Evolutionary conservation across 1,284 basidiomycete genomes (phyloP).

Genomic region (Leccinum fuscescens): DNA sequence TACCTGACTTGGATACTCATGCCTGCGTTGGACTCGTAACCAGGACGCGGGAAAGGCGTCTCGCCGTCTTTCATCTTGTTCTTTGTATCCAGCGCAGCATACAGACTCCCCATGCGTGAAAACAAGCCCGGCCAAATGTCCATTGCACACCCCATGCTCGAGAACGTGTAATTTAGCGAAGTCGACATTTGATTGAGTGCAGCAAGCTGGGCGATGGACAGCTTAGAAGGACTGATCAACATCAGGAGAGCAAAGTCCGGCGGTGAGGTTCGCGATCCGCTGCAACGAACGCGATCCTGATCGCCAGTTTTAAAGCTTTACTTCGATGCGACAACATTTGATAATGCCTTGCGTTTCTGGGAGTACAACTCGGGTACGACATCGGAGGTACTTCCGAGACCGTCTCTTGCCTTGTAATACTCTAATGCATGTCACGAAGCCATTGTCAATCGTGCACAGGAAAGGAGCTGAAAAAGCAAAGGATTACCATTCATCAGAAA

Average conservation of each 20-base stretch:
- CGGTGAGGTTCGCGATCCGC: too few relatives aligned
- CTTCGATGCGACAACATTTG: slow-evolving; percentile 14
- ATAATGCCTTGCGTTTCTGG: slow-evolving; percentile 10
- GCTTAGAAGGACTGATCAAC: slow-evolving; percentile 31
- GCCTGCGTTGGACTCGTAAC: slow-evolving; percentile 24
- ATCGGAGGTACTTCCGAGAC: slow-evolving; percentile 29
- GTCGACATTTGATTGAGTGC: slow-evolving; percentile 33
- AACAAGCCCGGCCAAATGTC: slow-evolving; percentile 13
- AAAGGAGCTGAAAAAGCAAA: background rate
- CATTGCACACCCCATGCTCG: background rate
- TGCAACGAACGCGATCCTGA: too few relatives aligned
- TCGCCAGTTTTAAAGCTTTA: too few relatives aligned
- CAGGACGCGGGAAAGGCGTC: slow-evolving; percentile 19
- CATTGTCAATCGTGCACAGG: background rate
- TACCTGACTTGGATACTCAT: slow-evolving; percentile 40
- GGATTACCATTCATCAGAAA: slow-evolving; percentile 32
- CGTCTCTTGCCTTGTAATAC: slow-evolving; percentile 29
- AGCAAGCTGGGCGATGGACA: slow-evolving; percentile 37
- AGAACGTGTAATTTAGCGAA: slow-evolving; percentile 24
- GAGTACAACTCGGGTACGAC: slow-evolving; percentile 24
- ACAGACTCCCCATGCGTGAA: slow-evolving; percentile 19
- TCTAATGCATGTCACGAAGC: slow-evolving; percentile 24
- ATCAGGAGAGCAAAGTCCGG: slow-evolving; percentile 32
- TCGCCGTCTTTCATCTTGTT: slow-evolving; percentile 27
- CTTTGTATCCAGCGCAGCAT: slow-evolving; percentile 16